A percentile compares a stretch with the other conserved stretches of the same genome.
Evolutionary conservation across 176 grass and related monocot species (phyloP).

Genomic region (Paspalum vaginatum): DNA sequence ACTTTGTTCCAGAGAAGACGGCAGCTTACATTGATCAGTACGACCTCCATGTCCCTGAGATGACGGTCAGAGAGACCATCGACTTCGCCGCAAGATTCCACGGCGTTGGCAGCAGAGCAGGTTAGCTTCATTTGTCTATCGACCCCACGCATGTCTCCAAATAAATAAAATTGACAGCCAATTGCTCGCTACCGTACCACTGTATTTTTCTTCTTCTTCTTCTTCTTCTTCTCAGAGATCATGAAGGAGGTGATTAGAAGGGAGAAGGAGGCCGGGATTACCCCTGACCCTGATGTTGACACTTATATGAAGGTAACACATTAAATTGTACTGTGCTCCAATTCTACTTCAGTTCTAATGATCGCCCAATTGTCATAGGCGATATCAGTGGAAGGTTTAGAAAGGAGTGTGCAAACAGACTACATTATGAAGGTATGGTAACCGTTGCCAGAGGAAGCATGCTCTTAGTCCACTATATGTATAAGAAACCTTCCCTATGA

Average conservation of each 20-base stretch:
- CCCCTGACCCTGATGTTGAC: slow-evolving; percentile 68
- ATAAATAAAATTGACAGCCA: not conserved
- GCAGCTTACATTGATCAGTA: slow-evolving; percentile 70
- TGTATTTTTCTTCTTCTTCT: not conserved
- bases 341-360: not conserved
- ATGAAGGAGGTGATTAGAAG: slow-evolving; percentile 76
- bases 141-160: not conserved
- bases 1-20: slow-evolving; percentile 74
- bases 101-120: slow-evolving; percentile 35
- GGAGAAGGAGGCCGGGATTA: slow-evolving; percentile 73
- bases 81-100: slow-evolving; percentile 79
- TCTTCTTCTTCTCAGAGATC: slow-evolving; percentile 21
- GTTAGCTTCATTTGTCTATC: not conserved
- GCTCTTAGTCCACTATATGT: not conserved
- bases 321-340: no score
- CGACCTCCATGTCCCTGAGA: slow-evolving; percentile 67
- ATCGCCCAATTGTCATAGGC: slow-evolving; percentile 41
- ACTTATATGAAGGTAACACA: slow-evolving; percentile 78
- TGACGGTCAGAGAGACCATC: slow-evolving; percentile 72
- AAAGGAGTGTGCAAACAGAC: slow-evolving; percentile 81
- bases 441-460: not conserved
- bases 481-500: not conserved
- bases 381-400: slow-evolving; percentile 72
- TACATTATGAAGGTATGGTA: slow-evolving; percentile 83
- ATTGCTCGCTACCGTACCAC: not conserved